These are phyloP conservation scores for Phytophthora capsici DNA, from an alignment of 352 stramenopile genomes.

Conservation along the genomic window DNA sequence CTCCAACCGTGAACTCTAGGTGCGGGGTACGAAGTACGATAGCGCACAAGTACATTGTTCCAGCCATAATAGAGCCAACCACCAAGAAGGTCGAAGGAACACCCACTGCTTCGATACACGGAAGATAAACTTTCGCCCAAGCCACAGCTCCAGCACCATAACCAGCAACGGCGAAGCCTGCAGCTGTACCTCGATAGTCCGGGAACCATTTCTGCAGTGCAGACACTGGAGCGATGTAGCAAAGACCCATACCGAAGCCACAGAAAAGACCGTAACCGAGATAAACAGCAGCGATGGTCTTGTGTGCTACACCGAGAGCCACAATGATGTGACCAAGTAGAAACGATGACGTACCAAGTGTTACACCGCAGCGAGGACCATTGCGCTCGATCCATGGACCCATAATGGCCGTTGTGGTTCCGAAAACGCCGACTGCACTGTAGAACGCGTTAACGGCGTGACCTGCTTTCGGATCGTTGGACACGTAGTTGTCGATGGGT, in stretches of 20 bases:
- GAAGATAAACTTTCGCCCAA: conserved; percentile 71
- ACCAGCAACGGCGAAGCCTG: conserved; percentile 68
- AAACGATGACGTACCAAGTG: conserved; percentile 59
- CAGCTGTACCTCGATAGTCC: conserved; percentile 68
- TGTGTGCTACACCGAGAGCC: conserved; percentile 52
- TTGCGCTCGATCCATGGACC: conserved; percentile 77
- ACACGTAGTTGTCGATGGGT: conserved; percentile 62
- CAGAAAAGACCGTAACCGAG: conserved; percentile 71
- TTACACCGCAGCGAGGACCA: conserved; percentile 55
- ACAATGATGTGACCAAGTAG: conserved; percentile 52
- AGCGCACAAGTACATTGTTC: conserved; percentile 52
- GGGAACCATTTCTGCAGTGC: conserved; percentile 80
- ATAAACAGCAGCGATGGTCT: conserved; percentile 55
- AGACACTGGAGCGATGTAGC: conserved; percentile 78
- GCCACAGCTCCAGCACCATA: conserved; percentile 69
- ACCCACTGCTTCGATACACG: conserved; percentile 53
- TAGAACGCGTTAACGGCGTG: conserved; percentile 76
- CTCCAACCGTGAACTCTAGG: conserved; percentile 55
- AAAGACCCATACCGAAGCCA: conserved; percentile 72
- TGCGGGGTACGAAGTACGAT: conserved; percentile 61
- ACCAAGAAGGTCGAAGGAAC: conserved; percentile 60
- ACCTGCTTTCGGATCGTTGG: conserved; percentile 45
- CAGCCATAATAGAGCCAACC: conserved; percentile 49
- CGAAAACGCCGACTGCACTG: conserved; percentile 67
- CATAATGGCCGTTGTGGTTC: conserved; percentile 69